These are phyloP conservation scores for Neurospora sp. DNA, from an alignment of 495 filamentous ascomycete species.

Conservation along the genomic window DNA sequence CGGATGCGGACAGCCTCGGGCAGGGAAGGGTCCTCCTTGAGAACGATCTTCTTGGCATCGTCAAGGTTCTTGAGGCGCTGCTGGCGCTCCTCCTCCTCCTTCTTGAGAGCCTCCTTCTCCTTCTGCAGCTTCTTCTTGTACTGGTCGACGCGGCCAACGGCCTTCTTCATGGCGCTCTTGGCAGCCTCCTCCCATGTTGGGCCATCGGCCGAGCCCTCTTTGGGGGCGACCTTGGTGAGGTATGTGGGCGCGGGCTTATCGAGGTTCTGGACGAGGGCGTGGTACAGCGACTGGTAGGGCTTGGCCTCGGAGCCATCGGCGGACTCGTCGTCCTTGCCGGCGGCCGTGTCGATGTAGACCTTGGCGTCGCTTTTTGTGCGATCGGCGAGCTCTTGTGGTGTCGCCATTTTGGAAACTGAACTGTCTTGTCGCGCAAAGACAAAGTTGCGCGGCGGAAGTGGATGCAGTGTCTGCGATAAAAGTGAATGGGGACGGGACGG, in stretches of 20 bases:
- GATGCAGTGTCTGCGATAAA: slow-evolving; percentile 2
- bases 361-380: slow-evolving; percentile 38
- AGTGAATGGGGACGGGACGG: slow-evolving; percentile 2
- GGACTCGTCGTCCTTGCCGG: slow-evolving; percentile 57
- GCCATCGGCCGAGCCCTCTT: slow-evolving; percentile 43
- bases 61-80: slow-evolving; percentile 56
- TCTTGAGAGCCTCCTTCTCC: slow-evolving; percentile 54
- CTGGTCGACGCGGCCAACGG: slow-evolving; percentile 56
- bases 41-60: slow-evolving; percentile 77
- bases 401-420: slow-evolving; percentile 18
- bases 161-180: slow-evolving; percentile 78
- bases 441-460: background rate
- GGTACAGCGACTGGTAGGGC: slow-evolving; percentile 71
- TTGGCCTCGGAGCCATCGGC: slow-evolving; percentile 56
- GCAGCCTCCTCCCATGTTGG: slow-evolving; percentile 73
- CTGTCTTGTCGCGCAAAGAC: background rate
- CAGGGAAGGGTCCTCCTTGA: slow-evolving; percentile 71
- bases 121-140: slow-evolving; percentile 71
- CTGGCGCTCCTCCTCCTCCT: slow-evolving; percentile 63
- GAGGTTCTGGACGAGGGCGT: slow-evolving; percentile 64
- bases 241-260: slow-evolving; percentile 51
- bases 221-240: slow-evolving; percentile 56
- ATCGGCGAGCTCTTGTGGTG: slow-evolving; percentile 31
- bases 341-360: slow-evolving; percentile 71
- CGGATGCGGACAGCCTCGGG: slow-evolving; percentile 69